Evolutionary conservation across 805 yeast species (phyloP).

Genomic region (Debaryomyces castellii): DNA sequence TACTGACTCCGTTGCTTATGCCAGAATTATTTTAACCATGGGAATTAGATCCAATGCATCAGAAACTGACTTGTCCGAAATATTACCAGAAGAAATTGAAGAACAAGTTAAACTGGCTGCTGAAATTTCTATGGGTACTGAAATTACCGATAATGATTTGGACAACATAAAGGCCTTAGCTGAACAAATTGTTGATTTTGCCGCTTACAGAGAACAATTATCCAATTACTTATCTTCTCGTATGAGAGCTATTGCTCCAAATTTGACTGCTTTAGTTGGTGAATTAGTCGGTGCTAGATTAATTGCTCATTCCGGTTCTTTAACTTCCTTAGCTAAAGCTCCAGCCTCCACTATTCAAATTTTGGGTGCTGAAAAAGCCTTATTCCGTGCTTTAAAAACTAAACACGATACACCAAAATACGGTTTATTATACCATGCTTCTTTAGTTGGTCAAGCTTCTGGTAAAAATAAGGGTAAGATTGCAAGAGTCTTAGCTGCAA

Average conservation of each 20-base stretch:
- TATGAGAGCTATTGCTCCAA: slow-evolving; percentile 99
- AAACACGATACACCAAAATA: slow-evolving; percentile 98
- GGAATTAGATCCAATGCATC: slow-evolving; percentile 91
- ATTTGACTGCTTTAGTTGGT: slow-evolving; percentile 91
- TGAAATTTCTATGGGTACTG: slow-evolving; percentile 99
- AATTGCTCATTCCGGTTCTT: slow-evolving; percentile 95
- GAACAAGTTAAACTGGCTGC: slow-evolving; percentile 87
- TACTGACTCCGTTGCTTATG: slow-evolving; percentile 93
- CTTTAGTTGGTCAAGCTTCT: slow-evolving; percentile 95
- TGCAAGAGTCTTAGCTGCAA: slow-evolving; percentile 97
- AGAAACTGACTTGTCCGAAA: slow-evolving; percentile 71
- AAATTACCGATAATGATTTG: slow-evolving; percentile 88
- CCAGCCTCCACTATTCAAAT: slow-evolving; percentile 99
- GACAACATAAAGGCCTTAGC: slow-evolving; percentile 88
- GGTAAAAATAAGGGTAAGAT: slow-evolving; percentile 98
- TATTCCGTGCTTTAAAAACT: slow-evolving; percentile 97
- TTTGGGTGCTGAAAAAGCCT: slow-evolving; percentile 98
- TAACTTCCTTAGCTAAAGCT: slow-evolving; percentile 92
- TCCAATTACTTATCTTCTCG: slow-evolving; percentile 88
- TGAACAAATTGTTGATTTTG: slow-evolving; percentile 92
- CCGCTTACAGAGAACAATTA: slow-evolving; percentile 94
- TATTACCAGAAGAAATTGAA: slow-evolving; percentile 47
- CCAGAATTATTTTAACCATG: slow-evolving; percentile 90
- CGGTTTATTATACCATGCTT: slow-evolving; percentile 95
- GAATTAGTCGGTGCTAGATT: slow-evolving; percentile 98